Evolutionary conservation across 139 green algal species (phyloP), one percentile per base, ranked within the genome.

Genomic region (Chlorella sp.): DNA sequence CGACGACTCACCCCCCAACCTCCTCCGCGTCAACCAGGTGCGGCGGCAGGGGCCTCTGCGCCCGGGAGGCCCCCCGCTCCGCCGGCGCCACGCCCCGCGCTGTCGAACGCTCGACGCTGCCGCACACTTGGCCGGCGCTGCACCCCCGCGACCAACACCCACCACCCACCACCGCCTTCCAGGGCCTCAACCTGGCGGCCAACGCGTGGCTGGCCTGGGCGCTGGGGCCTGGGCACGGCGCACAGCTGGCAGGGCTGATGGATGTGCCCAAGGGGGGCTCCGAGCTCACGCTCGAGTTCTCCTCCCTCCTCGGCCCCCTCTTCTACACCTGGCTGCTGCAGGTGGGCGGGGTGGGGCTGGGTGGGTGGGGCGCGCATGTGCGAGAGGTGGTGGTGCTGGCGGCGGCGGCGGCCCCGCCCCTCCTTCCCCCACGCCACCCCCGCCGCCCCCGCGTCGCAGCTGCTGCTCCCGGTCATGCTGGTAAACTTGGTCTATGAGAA

Each of bases 271-370:
- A 91, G 51, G 38, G 38, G 2, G 73, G 43, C 11, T 87, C 75
- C n/a, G 81, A 71, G 41, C 72, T 97, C 14, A 76, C 66, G 23
- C 78, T 97, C 14, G 91, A 97, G 78, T 93, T 97, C 75, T 79
- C 73, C 27, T 86, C 78, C 0, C 72, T 97, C 9, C 80, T 97
- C 50, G 91, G 92, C 0, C 90, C 92, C 2, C 82, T 97, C 21
- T 96, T 97, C 82, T 95, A 90, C 83, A 86, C 70, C 12, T 96
- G 92, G 90, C 79, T 95, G 50, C 68, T 94, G 17, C 86, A 91
- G 79, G 4, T 8, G 48, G 48, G 25, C 3, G 25, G 48, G 25
- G 7, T 56, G 48, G 4, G 8, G 4, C 48, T 15, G 8, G 48
- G n/a, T n/a, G n/a, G n/a, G n/a, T n/a, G n/a, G n/a, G n/a, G n/a